Evolutionary conservation across 208 protist species (phyloP), one percentile per base, ranked within the genome.

Genomic region (Acanthamoeba lenticulata): DNA sequence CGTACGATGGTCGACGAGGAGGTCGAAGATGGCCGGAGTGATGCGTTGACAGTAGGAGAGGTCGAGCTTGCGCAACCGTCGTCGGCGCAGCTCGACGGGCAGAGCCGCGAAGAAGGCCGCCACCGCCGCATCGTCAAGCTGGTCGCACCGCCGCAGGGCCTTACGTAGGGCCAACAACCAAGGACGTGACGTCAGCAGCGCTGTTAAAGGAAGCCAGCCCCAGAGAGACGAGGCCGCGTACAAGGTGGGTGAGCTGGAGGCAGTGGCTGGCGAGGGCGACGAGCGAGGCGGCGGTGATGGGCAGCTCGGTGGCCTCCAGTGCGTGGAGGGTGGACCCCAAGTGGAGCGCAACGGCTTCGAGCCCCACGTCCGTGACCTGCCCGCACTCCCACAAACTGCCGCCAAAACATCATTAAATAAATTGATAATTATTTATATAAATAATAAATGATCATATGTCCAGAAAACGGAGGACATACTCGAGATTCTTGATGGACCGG

Each of bases 81-180:
- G 44, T 32, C 72, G 72, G 11, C 72, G 34, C n/a, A 49, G 7
- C 40, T 83, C 72, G 17, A 21, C 13, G 15, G 72, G 72, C 34
- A 83, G 72, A 11, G 72, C 72, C 34, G 72, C 34, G 72, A 83
- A 49, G 72, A 83, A 83, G 21, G 72, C 72, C 2, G 72, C 34
- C 24, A 83, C 38, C 21, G 72, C 72, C 21, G 34, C 38, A 38
- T 83, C 72, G 72, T 83, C 72, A n/a, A 83, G 24, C 40, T 27
- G 24, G 27, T 3, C 40, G 42, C 72, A 83, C 38, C 72, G 34
- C 24, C 72, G 72, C 40, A 83, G 24, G 1, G 72, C 72, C 65
- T 74, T n/a, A n/a, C n/a, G n/a, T n/a, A n/a, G n/a, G n/a, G n/a
- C n/a, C n/a, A n/a, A n/a, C n/a, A n/a, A n/a, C n/a, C n/a, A n/a